These are phyloP conservation scores for Populus hybrid DNA, from an alignment of 441 rosid genomes.

Conservation along the genomic window DNA sequence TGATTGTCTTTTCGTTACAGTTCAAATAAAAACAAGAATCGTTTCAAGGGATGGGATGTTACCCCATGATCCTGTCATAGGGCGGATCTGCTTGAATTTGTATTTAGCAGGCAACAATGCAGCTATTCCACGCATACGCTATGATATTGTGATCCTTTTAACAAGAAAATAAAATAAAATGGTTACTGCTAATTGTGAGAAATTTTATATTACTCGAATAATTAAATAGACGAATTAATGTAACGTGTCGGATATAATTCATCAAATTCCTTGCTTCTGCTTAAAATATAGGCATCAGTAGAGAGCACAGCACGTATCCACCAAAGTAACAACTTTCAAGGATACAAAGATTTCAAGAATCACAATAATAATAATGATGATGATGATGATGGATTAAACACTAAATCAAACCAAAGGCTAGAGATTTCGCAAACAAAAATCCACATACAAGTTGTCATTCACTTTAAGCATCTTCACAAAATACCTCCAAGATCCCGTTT, in stretches of 20 bases:
- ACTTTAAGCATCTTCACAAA: too few species aligned
- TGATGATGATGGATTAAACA: neutral
- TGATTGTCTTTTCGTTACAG: neutral
- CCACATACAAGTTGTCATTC: neutral
- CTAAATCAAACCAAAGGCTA: neutral
- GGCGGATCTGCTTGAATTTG: neutral
- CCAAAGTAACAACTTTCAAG: neutral
- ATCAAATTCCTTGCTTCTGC: neutral
- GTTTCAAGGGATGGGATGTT: neutral
- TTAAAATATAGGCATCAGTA: neutral
- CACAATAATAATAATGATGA: neutral
- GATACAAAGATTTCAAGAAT: neutral
- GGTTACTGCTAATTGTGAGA: neutral
- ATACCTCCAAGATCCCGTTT: neutral
- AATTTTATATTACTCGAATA: neutral
- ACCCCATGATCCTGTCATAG: conserved; percentile 4
- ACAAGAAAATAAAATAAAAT: neutral
- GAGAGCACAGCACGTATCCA: neutral
- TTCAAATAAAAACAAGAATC: neutral
- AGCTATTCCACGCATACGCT: neutral
- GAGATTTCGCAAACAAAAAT: neutral
- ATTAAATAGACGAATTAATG: neutral
- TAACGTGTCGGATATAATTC: neutral
- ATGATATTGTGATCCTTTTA: neutral
- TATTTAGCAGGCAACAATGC: neutral